Evolutionary conservation across 176 grass and related monocot species (phyloP).

Genomic region (Cenchrus purpureus): DNA sequence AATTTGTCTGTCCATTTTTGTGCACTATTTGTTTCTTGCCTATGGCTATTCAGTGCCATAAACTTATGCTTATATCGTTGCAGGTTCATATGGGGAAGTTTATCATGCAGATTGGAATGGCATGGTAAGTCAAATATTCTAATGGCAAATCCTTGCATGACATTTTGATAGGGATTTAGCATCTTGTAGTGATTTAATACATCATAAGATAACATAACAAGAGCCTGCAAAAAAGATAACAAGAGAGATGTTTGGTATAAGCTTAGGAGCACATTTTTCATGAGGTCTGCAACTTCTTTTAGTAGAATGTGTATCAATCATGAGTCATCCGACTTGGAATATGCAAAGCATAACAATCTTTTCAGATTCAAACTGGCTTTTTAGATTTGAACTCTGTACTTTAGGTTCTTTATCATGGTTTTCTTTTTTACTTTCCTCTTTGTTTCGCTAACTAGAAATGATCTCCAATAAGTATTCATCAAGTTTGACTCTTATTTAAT

Average conservation of each 20-base stretch:
- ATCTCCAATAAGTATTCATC: background rate
- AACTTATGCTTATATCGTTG: conserved; percentile 27
- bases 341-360: background rate
- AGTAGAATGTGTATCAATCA: conserved; percentile 30
- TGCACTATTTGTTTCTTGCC: conserved; percentile 11
- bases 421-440: background rate
- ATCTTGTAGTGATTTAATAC: conserved; percentile 11
- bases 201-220: background rate
- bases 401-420: background rate
- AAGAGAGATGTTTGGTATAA: background rate
- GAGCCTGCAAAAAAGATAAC: background rate
- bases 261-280: conserved; percentile 29
- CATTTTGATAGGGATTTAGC: conserved; percentile 4
- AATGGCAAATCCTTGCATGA: conserved; percentile 26
- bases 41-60: conserved; percentile 23
- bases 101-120: conserved; percentile 99
- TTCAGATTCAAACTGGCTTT: background rate
- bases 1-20: background rate
- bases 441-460: background rate
- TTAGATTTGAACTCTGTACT: conserved; percentile 15
- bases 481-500: too few relatives aligned
- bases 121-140: conserved; percentile 74
- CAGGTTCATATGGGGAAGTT: conserved; percentile 95
- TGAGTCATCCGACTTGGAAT: conserved; percentile 34
- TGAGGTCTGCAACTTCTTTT: conserved; percentile 35